Base-by-base conservation (phyloP, 2,329 filamentous ascomycete species). In the Myriosclerotinia scirpicola region DNA sequence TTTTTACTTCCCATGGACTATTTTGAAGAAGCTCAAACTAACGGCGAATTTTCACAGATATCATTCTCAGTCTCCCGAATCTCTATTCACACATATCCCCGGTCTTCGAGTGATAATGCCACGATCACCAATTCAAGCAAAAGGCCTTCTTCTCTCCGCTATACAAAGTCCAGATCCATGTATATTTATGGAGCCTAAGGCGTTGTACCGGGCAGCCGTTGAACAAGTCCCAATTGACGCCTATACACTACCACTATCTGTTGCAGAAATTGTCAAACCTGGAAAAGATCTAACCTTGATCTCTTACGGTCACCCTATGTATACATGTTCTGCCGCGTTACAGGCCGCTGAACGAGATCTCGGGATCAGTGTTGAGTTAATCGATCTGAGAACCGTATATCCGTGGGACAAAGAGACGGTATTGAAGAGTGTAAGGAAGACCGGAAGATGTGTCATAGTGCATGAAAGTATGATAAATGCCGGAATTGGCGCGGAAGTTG, bases 381-480 rank as follows among this genome's bases (percentile, higher is more conserved):
- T 92, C 67, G 89, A 92, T 75, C 76, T 92, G 20, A 81, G 89
- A 61, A 90, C 89, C 0, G 83, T 92, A 44, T 91, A 90, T 76
- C 89, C 89, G 0, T 92, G 89, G 89, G 89, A 92, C 74, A 81
- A 88, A 63, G 80, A 84, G 71, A 87, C 86, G 0, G 81, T 91
- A 0, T 76, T 90, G 62, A 80, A 86, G 22, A 91, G 88, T 67
- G 88, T 91, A 2, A 83, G 82, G 70, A 91, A 89, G 78, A 92
- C 89, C 0, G 89, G 89, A 0, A 79, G 87, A 67, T 88, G 87
- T 36, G 81, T 91, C 34, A 85, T 92, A 1, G 89, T 91, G 1
- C 89, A 92, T 74, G 89, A 92, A 75, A 90, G 88, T 67, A 91
- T 91, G 87, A 81, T 89, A 69, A 91, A 90, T 74, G 87, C 87